phyloP scores from a whole-genome alignment of 495 filamentous ascomycete species.

The Evansstolkia leycettana region DNA sequence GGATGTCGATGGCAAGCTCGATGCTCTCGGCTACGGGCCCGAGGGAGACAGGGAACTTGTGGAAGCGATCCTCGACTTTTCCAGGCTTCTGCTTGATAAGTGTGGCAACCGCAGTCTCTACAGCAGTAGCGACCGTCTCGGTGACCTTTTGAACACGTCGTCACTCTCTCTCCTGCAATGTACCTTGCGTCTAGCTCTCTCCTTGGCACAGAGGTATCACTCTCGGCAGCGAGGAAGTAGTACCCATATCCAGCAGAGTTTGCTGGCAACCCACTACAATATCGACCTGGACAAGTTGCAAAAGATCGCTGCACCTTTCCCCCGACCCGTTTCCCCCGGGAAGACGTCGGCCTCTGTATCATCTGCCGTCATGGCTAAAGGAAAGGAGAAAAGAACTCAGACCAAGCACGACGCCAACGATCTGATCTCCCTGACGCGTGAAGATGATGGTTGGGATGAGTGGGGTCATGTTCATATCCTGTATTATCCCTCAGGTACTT shows the following conservation, averaged over 20 bases:
- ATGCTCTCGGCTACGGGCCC: constrained; percentile 44
- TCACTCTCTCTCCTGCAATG: constrained; percentile 61
- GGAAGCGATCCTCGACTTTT: constrained; percentile 71
- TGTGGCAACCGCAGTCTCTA: constrained; percentile 97
- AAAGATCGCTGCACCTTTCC: constrained; percentile 70
- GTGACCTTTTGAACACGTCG: constrained; percentile 77
- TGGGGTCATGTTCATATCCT: constrained; percentile 54
- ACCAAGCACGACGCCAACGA: constrained; percentile 56
- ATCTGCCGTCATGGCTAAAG: constrained; percentile 44
- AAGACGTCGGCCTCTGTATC: constrained; percentile 27
- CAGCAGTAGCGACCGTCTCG: constrained; percentile 76
- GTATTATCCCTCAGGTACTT: constrained; percentile 42
- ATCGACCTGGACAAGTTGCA: constrained; percentile 84
- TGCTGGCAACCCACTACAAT: constrained; percentile 82
- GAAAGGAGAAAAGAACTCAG: constrained; percentile 56
- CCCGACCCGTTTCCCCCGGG: constrained; percentile 43
- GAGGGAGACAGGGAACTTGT: constrained; percentile 74
- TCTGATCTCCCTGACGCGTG: constrained; percentile 55
- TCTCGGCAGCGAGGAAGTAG: constrained; percentile 61
- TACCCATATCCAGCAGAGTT: constrained; percentile 51
- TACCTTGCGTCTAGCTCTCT: constrained; percentile 63
- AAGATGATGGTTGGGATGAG: constrained; percentile 45
- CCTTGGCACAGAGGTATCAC: constrained; percentile 85
- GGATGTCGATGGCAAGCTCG: constrained; percentile 41
- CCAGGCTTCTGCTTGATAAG: constrained; percentile 74